Evolutionary conservation across 192 early-diverging fungal genomes (phyloP).

Genomic region (Endogone sp.): DNA sequence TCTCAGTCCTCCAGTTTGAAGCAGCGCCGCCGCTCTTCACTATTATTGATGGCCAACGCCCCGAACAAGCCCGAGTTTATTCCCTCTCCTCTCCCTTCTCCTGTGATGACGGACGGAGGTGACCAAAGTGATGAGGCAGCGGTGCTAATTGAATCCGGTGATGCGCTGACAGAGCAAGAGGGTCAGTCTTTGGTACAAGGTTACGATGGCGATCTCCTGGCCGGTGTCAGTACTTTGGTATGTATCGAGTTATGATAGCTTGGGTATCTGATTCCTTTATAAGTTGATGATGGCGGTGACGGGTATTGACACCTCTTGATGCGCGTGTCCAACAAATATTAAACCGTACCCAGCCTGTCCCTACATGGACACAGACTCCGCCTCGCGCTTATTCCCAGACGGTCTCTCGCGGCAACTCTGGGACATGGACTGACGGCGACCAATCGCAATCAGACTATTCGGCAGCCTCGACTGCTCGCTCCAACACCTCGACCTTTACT

Average conservation of each 20-base stretch:
- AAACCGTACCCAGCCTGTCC: background rate
- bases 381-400: background rate
- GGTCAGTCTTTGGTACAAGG: no score
- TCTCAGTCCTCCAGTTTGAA: background rate
- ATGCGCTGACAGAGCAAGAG: no score
- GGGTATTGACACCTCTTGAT: background rate
- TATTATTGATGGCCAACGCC: background rate
- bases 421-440: background rate
- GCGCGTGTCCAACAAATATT: background rate
- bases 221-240: background rate
- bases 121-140: background rate
- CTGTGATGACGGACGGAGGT: background rate
- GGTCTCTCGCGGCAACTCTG: background rate
- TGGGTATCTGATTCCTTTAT: background rate
- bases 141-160: background rate
- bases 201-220: background rate
- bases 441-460: background rate
- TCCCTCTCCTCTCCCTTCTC: background rate
- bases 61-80: background rate
- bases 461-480: background rate
- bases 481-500: background rate
- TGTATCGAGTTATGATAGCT: background rate
- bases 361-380: background rate
- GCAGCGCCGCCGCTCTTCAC: background rate
- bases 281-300: background rate